phyloP scores from a whole-genome alignment of 257 asterid species.

The Misopates orontium region DNA sequence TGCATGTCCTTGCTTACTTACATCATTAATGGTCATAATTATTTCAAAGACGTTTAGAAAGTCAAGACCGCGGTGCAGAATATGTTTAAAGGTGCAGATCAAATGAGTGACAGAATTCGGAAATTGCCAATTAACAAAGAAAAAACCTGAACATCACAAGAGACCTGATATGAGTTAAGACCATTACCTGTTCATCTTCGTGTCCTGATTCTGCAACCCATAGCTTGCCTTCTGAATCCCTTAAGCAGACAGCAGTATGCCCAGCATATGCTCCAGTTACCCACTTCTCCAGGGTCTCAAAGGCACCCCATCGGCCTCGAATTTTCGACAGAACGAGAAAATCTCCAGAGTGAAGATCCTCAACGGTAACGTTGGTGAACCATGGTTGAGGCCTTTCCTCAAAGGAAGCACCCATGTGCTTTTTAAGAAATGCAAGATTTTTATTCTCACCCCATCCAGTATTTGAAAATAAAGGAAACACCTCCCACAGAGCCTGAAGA shows the following conservation, averaged over 20 bases:
- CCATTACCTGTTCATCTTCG: constrained; percentile 57
- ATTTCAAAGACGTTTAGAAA: too few species aligned
- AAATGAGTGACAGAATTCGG: neutral
- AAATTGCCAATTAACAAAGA: neutral
- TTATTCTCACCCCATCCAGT: constrained; percentile 61
- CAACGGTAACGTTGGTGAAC: constrained; percentile 49
- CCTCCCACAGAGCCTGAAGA: constrained; percentile 66
- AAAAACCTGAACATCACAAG: neutral
- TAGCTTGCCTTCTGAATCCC: constrained; percentile 64
- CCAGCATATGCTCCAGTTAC: constrained; percentile 78
- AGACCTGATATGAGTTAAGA: neutral
- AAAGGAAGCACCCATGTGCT: constrained; percentile 65
- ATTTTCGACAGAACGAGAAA: constrained; percentile 67
- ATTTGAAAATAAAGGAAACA: constrained; percentile 61
- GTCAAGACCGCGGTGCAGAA: too few species aligned
- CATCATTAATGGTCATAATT: too few species aligned
- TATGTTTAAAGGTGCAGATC: neutral
- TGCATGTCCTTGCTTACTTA: too few species aligned
- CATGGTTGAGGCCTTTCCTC: constrained; percentile 72
- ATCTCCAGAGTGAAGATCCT: constrained; percentile 72
- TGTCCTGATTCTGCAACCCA: constrained; percentile 87
- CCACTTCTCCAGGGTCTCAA: constrained; percentile 82
- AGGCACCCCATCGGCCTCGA: constrained; percentile 73
- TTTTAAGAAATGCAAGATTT: constrained; percentile 56
- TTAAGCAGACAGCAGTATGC: constrained; percentile 67